Evolutionary conservation across 148 eudicot genomes (phyloP).

Genomic region (Mesembryanthemum crystallinum): DNA sequence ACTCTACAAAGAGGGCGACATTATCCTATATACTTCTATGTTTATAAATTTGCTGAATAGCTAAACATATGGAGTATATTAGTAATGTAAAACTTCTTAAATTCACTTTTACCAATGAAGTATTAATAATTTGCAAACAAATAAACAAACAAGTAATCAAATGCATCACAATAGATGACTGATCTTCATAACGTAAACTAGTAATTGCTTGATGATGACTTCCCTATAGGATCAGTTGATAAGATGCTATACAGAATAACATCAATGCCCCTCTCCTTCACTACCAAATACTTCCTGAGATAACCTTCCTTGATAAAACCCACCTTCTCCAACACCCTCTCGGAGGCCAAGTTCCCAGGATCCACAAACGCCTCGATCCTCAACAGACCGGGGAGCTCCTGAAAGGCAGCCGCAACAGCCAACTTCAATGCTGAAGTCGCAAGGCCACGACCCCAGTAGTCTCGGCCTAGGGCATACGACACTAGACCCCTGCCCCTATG

Average conservation of each 20-base stretch:
- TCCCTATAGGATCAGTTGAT: neutral
- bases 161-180: no score
- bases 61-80: no score
- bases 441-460: conserved; percentile 41
- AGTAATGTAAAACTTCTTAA: no score
- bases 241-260: conserved; percentile 19
- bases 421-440: conserved; percentile 19
- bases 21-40: no score
- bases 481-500: conserved; percentile 24
- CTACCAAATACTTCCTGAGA: conserved; percentile 30
- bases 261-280: conserved; percentile 22
- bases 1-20: no score
- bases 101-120: no score
- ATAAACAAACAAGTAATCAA: no score
- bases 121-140: no score
- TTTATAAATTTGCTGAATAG: no score
- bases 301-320: conserved; percentile 38
- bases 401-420: conserved; percentile 20
- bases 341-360: conserved; percentile 27
- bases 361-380: conserved; percentile 37
- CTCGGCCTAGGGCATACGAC: conserved; percentile 32
- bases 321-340: conserved; percentile 35
- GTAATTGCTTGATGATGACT: no score
- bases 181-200: no score
- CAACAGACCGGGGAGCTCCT: conserved; percentile 20